A percentile compares a stretch with the other conserved stretches of the same genome.
Evolutionary conservation across 108 stramenopile species (phyloP).

Genomic region (Discostella pseudostelligera): DNA sequence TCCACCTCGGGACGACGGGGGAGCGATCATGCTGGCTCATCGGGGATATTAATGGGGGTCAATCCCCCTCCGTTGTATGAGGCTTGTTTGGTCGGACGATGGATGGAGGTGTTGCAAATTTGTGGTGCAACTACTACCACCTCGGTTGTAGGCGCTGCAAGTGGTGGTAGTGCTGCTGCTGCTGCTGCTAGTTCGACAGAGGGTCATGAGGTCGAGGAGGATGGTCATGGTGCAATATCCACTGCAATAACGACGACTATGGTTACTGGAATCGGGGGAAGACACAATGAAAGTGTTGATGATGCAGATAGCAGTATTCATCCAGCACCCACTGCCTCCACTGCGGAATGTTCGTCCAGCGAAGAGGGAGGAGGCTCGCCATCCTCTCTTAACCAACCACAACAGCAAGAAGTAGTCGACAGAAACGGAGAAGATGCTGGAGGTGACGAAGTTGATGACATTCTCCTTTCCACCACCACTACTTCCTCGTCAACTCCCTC

Average conservation of each 20-base stretch:
- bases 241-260: too few relatives aligned
- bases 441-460: background rate
- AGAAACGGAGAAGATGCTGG: too few relatives aligned
- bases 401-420: background rate
- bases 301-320: too few relatives aligned
- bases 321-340: background rate
- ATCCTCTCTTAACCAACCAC: background rate
- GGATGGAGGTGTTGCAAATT: conserved; percentile 38
- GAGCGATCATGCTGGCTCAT: conserved; percentile 6
- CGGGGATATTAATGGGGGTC: conserved; percentile 41
- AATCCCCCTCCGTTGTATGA: conserved; percentile 53
- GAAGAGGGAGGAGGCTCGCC: background rate
- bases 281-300: too few relatives aligned
- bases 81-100: conserved; percentile 47
- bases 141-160: background rate
- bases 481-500: background rate
- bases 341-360: conserved; percentile 4
- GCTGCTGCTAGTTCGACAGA: background rate
- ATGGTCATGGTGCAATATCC: too few relatives aligned
- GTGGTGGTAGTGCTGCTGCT: background rate
- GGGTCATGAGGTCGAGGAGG: too few relatives aligned
- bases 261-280: too few relatives aligned
- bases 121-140: conserved; percentile 13
- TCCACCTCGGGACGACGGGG: background rate
- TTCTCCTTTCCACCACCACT: background rate